Evolutionary conservation across 2,329 filamentous ascomycete genomes (phyloP).

Genomic region (Colletotrichum sp.): DNA sequence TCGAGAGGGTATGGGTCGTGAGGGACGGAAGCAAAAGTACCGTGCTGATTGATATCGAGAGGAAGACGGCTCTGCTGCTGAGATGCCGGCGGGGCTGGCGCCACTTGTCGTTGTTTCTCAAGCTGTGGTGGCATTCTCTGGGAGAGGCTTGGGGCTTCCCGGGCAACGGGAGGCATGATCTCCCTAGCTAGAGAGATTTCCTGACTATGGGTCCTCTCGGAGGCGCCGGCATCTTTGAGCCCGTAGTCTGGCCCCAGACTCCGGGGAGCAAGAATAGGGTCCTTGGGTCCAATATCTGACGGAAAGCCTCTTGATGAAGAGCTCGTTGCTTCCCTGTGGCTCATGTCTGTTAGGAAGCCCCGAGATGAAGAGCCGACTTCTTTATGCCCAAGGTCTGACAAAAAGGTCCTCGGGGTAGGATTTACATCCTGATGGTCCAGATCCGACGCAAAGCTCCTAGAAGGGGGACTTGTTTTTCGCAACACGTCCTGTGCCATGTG

Average conservation of each 20-base stretch:
- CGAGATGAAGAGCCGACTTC: background rate
- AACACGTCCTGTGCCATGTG: background rate
- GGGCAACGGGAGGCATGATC: slow-evolving; percentile 46
- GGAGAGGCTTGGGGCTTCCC: slow-evolving; percentile 56
- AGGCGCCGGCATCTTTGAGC: background rate
- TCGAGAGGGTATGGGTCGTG: slow-evolving; percentile 95
- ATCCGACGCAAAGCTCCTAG: background rate
- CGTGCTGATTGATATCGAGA: slow-evolving; percentile 60
- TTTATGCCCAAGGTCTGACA: background rate
- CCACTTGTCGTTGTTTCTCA: background rate
- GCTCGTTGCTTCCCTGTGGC: background rate
- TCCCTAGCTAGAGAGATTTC: slow-evolving; percentile 68
- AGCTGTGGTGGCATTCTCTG: slow-evolving; percentile 45
- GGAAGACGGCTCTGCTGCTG: slow-evolving; percentile 33
- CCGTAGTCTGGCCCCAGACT: background rate
- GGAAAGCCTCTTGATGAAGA: background rate
- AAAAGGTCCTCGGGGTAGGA: background rate
- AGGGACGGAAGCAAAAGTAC: slow-evolving; percentile 72
- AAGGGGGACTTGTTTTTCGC: background rate
- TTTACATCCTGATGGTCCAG: background rate
- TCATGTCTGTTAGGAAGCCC: background rate
- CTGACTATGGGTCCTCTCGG: slow-evolving; percentile 59
- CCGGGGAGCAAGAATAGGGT: background rate
- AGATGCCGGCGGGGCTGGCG: slow-evolving; percentile 20
- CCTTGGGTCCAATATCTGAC: background rate